A percentile compares a stretch with the other conserved stretches of the same genome.
Conservation (phyloP, 2,329 filamentous ascomycete species). For the Sporothrix inflata region DNA sequence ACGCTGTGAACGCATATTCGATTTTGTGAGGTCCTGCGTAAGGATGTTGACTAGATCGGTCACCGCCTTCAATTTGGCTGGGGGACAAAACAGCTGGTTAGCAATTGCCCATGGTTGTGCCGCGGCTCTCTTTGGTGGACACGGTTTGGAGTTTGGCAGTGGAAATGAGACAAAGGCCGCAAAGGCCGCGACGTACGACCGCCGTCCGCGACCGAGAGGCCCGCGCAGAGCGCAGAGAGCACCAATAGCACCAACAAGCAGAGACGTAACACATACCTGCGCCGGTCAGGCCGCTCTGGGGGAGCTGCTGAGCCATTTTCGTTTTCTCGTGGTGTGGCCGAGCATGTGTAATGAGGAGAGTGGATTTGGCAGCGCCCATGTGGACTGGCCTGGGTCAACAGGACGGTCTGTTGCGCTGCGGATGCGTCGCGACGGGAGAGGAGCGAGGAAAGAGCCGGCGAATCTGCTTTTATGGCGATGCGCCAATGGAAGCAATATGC, state of each 20-base stretch:
- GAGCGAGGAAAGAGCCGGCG: not conserved
- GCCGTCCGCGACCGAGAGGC: not conserved
- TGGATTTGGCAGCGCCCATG: slow-evolving; percentile 35
- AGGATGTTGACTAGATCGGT: slow-evolving; percentile 65
- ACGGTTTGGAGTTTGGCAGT: not conserved
- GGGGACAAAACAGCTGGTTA: not conserved
- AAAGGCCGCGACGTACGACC: slow-evolving; percentile 24
- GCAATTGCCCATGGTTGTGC: not conserved
- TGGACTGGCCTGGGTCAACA: slow-evolving; percentile 13
- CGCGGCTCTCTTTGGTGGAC: not conserved
- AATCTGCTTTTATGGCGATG: not conserved
- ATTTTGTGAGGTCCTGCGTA: slow-evolving; percentile 62
- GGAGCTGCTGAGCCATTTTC: slow-evolving; percentile 33
- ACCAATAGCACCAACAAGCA: not conserved
- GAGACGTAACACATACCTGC: slow-evolving; percentile 44
- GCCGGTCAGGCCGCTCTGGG: slow-evolving; percentile 45
- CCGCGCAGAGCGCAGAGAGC: not conserved
- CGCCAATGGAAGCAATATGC: not conserved
- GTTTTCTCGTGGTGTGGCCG: slow-evolving; percentile 27
- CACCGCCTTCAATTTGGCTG: slow-evolving; percentile 71
- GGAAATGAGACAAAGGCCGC: slow-evolving; percentile 16
- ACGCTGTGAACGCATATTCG: slow-evolving; percentile 64
- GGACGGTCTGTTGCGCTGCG: slow-evolving; percentile 3
- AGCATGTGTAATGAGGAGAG: slow-evolving; percentile 31
- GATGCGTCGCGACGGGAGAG: not conserved